phyloP scores from a whole-genome alignment of 257 asterid species.

The Phtheirospermum japonicum region DNA sequence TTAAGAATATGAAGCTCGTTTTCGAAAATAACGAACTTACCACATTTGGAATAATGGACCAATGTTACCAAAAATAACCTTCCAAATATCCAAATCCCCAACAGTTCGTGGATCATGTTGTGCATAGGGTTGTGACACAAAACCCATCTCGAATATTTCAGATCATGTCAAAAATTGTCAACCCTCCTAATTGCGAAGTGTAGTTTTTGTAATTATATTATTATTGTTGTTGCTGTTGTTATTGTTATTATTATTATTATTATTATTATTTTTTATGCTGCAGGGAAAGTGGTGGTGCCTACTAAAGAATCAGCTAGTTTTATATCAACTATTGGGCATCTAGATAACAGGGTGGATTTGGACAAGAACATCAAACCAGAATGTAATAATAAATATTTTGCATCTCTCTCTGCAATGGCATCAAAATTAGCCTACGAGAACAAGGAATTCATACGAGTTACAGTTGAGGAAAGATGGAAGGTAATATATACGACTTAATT shows the following conservation, averaged over 20 bases:
- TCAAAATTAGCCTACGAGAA: slow-evolving; percentile 74
- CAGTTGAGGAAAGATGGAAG: slow-evolving; percentile 59
- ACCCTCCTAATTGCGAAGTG: too few species aligned
- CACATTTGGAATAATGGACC: too few species aligned
- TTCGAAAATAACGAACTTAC: too few species aligned
- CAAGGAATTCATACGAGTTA: slow-evolving; percentile 35
- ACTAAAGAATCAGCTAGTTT: slow-evolving; percentile 29
- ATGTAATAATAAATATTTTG: slow-evolving; percentile 36
- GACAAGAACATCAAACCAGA: slow-evolving; percentile 47
- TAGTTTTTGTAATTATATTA: background rate
- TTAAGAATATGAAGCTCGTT: too few species aligned
- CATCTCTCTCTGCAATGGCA: slow-evolving; percentile 53
- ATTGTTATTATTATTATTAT: too few species aligned
- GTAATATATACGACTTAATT: slow-evolving; percentile 21
- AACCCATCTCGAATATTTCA: too few species aligned
- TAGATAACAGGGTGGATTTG: slow-evolving; percentile 55
- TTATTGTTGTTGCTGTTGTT: background rate
- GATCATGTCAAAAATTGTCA: too few species aligned
- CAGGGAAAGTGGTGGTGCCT: slow-evolving; percentile 50
- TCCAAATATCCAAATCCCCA: too few species aligned
- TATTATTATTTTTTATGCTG: slow-evolving; percentile 2
- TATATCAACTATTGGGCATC: slow-evolving; percentile 43
- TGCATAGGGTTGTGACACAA: too few species aligned
- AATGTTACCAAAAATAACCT: too few species aligned
- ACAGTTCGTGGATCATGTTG: too few species aligned